Evolutionary conservation across 1,284 basidiomycete genomes (phyloP).

Genomic region (Meripilus lineatus): DNA sequence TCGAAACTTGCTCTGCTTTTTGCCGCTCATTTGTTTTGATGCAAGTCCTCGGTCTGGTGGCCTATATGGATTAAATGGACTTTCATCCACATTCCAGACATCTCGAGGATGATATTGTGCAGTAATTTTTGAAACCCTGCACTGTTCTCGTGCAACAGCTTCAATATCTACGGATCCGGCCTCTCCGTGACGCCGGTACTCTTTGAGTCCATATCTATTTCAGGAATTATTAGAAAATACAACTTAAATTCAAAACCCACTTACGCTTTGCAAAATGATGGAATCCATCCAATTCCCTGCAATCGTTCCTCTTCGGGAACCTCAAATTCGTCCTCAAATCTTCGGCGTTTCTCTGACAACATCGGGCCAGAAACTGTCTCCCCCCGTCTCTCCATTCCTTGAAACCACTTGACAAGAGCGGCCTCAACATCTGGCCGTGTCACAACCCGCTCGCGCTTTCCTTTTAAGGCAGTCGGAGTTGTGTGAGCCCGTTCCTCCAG

Average conservation of each 20-base stretch:
- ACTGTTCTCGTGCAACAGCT: slow-evolving; percentile 21
- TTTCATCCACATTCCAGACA: slow-evolving; percentile 32
- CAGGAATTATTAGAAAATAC: no score
- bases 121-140: slow-evolving; percentile 15
- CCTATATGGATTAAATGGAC: slow-evolving; percentile 3
- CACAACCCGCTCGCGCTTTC: slow-evolving; percentile 14
- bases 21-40: slow-evolving; percentile 17
- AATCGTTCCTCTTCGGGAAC: slow-evolving; percentile 25
- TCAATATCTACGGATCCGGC: slow-evolving; percentile 29
- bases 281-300: slow-evolving; percentile 25
- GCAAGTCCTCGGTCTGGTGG: slow-evolving; percentile 28
- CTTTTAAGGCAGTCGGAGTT: background rate
- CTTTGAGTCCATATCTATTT: slow-evolving; percentile 25
- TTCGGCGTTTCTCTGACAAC: slow-evolving; percentile 22
- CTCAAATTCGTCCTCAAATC: slow-evolving; percentile 25
- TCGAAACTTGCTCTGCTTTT: slow-evolving; percentile 19
- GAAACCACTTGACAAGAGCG: slow-evolving; percentile 27
- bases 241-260: no score
- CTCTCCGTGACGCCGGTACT: slow-evolving; percentile 31
- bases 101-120: slow-evolving; percentile 22
- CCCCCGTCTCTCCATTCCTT: slow-evolving; percentile 24
- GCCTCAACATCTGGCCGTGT: slow-evolving; percentile 26
- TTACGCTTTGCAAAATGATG: slow-evolving; percentile 9
- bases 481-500: no score
- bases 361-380: slow-evolving; percentile 27